phyloP scores from a whole-genome alignment of 164 flowering plant species.

The Magnolia officinalis region DNA sequence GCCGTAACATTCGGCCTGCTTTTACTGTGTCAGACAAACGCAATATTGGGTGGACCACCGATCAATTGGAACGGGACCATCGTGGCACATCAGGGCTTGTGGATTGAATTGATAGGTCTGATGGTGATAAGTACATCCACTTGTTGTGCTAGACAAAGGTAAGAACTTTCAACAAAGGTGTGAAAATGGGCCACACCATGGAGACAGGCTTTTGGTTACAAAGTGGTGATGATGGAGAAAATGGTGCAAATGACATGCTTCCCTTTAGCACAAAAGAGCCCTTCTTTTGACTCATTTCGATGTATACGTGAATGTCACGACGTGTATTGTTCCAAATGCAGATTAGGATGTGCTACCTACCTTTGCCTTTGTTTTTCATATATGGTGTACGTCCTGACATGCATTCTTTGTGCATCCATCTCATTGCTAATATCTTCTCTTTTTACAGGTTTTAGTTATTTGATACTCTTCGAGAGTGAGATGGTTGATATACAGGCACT shows the following conservation, averaged over 20 bases:
- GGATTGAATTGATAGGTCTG: background rate
- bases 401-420: too few species aligned
- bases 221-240: background rate
- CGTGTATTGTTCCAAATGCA: background rate
- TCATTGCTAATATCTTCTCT: too few species aligned
- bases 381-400: background rate
- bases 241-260: background rate
- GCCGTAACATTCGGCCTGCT: background rate
- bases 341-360: constrained; percentile 1
- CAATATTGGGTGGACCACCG: background rate
- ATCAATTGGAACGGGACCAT: too few species aligned
- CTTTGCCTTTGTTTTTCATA: background rate
- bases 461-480: too few species aligned
- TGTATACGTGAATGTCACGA: background rate
- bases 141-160: constrained; percentile 6
- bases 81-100: background rate
- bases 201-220: constrained; percentile 20
- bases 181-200: constrained; percentile 19
- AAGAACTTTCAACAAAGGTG: constrained; percentile 8
- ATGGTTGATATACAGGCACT: too few species aligned
- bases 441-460: too few species aligned
- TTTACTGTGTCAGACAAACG: background rate
- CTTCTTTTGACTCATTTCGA: background rate
- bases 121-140: background rate
- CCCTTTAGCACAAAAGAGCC: background rate